Base-by-base conservation (phyloP, 139 green algal genomes). In the Chlamydomonas applanata region DNA sequence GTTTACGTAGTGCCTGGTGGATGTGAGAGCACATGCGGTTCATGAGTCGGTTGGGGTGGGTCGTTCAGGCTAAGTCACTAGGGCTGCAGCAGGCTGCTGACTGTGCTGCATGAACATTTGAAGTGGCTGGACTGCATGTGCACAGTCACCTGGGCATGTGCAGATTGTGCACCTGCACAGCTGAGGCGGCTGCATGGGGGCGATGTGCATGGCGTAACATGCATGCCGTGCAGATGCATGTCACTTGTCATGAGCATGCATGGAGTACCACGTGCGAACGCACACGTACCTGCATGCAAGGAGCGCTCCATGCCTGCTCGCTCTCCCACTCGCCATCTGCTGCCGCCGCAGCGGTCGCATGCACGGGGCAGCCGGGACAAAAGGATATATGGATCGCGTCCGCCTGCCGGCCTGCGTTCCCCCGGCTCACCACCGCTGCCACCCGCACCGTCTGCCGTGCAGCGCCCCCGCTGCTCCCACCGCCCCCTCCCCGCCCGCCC, bases 251-350 rank as follows among this genome's bases (percentile, higher is more conserved):
- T n/a, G n/a, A n/a, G n/a, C n/a, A n/a, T n/a, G n/a, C n/a, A n/a
- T n/a, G n/a, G n/a, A n/a, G n/a, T n/a, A n/a, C n/a, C n/a, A n/a
- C n/a, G n/a, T n/a, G n/a, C n/a, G n/a, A n/a, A n/a, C n/a, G n/a
- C n/a, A n/a, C n/a, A 7, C 64, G 1, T n/a, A 73, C 60, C 1
- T 35, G 24, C 71, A 72, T 75, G 75, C 82, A 87, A n/a, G 34
- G 59, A 5, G 72, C 69, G 33, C 13, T 27, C 2, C 36, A 53
- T 19, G 34, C 45, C 14, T 60, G 2, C 40, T 49, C 40, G 11
- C 40, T 11, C 40, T 49, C 40, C 11, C 7, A 11, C 40, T 11
- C 40, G 40, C 40, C n/a, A n/a, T n/a, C 40, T 49, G 40, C 40
- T 11, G 40, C 40, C 40, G 40, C 40, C 40, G 40, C 40, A 49